phyloP scores from a whole-genome alignment of 805 yeast species.

The Yarrowia yakushimensis region DNA sequence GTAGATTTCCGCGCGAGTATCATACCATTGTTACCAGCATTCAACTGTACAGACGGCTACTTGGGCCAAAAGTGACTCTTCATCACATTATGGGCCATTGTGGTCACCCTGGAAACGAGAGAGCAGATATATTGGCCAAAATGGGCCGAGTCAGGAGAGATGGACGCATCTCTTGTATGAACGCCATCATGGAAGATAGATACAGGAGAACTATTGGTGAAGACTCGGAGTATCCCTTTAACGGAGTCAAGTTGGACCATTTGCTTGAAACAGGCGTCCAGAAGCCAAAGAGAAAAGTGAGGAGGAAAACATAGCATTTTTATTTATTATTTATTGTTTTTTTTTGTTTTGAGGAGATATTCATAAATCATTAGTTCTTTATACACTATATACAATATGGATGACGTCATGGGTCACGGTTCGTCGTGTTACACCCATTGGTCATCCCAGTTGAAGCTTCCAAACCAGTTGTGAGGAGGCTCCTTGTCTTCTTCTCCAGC shows the following conservation, averaged over 20 bases:
- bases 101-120: neutral
- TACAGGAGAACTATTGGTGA: neutral
- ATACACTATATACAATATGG: too few species aligned
- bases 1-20: neutral
- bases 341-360: too few species aligned
- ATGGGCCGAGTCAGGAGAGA: neutral
- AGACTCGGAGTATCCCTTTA: neutral
- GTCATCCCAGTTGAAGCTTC: conserved; percentile 19
- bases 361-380: neutral
- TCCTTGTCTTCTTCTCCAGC: neutral
- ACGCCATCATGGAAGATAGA: neutral
- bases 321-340: too few species aligned
- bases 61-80: neutral
- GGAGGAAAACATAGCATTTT: too few species aligned
- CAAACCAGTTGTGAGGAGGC: conserved; percentile 22
- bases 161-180: neutral
- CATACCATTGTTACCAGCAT: neutral
- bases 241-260: neutral
- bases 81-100: neutral
- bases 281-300: too few species aligned
- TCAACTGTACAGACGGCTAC: neutral
- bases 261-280: too few species aligned
- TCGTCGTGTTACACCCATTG: neutral
- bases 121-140: neutral
- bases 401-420: too few species aligned